Evolutionary conservation across 768 basidiomycete genomes (phyloP), one percentile per base, ranked within the genome.

Genomic region (Phaeolepiota aurea): DNA sequence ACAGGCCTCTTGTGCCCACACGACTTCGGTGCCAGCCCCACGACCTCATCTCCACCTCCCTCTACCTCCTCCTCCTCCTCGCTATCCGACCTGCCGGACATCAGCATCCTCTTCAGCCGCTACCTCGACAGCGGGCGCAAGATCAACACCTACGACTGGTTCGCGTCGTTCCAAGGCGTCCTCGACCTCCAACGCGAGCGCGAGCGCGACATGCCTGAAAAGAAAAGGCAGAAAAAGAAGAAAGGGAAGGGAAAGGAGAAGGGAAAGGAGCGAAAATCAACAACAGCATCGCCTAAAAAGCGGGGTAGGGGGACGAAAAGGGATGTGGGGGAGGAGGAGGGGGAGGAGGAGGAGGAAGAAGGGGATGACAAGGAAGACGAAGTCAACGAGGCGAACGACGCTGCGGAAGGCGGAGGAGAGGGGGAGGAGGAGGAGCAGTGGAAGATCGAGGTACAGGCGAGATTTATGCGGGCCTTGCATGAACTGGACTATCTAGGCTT

Each of bases 71-170:
- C n/a, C n/a, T 20, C 37, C 11, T 51, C 51, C 21, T 43, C 58
- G 1, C 50, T 79, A 4, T 73, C 68, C 65, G 65, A 72, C 34
- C 68, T 84, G 31, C 81, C 86, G 0, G 88, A 91, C 49, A 80
- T 76, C 1, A 80, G 76, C 49, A 83, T 90, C 43, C 63, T 90
- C 11, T 87, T 90, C 63, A 65, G 64, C 35, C 71, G 86, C 15
- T 91, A 88, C 59, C 66, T 81, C 32, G 81, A 88, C 50, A 82
- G 83, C 35, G 86, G 85, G 33, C 80, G 72, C 61, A 74, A 84
- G 75, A 77, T 91, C 58, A 91, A 91, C 53, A 72, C 88, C 2
- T 89, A 85, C 54, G 89, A 92, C 57, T 90, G 87, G 89, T 89
- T 79, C 51, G 79, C 86, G 48, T 74, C 82, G 16, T 92, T 91